Evolutionary conservation across 2,329 filamentous ascomycete genomes (phyloP), one percentile per base, ranked within the genome.

Genomic region (Trichoderma pleuroti): DNA sequence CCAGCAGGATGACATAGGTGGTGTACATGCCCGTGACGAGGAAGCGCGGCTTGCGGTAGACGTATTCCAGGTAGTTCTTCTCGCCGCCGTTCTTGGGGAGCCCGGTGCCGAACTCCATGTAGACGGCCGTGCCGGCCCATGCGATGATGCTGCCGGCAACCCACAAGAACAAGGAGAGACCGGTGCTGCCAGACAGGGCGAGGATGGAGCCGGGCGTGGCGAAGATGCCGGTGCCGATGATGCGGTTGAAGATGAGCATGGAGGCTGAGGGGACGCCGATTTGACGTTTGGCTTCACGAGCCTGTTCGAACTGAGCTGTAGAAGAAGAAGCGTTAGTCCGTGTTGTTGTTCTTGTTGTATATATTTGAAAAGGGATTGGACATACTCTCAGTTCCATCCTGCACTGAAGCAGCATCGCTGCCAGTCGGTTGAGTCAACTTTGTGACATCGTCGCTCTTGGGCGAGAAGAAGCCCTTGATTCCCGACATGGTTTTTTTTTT

Each of bases 201-300:
- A 91, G 82, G 73, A 91, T 89, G 52, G 84, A 82, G 54, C 84
- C 84, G 0, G 89, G 88, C 0, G 88, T 91, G 1, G 89, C 87
- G 74, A 91, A 91, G 78, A 91, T 91, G 72, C 89, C 89, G 12
- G 88, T 90, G 54, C 89, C 89, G 70, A 91, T 87, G 81, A 91
- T 87, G 71, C 88, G 86, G 81, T 90, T 90, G 78, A 90, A 86
- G 77, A 90, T 88, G 70, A 90, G 81, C 78, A 89, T 87, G 24
- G 84, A 80, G 24, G 88, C 87, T 6, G 84, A 86, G 60, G 83
- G 78, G 61, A 88, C 76, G 60, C 87, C 87, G 70, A 90, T 87
- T 75, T 88, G 84, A 49, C 86, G 82, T 74, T 86, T 86, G 71
- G 81, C 81, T 8, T 86, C 84, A 52, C 82, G 81, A 6, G 81